These are phyloP conservation scores for Celoporthe dispersa DNA, from an alignment of 2,329 filamentous ascomycete species.

Conservation along the genomic window DNA sequence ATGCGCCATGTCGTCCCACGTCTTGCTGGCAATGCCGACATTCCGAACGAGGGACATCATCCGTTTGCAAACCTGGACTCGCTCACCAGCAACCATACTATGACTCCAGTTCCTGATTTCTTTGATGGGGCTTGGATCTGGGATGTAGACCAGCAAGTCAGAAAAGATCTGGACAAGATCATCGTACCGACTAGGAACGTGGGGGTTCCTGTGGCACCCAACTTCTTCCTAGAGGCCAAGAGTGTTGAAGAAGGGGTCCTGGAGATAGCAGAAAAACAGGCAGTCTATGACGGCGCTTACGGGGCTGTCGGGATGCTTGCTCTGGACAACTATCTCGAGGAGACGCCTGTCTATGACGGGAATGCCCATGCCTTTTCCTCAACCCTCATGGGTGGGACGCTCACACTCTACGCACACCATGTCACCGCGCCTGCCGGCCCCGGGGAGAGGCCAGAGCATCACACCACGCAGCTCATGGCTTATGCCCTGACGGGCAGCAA, in stretches of 20 bases:
- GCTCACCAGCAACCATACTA: neutral
- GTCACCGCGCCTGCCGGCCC: neutral
- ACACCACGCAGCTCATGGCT: neutral
- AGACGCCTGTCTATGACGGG: neutral
- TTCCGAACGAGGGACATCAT: neutral
- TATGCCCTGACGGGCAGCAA: neutral
- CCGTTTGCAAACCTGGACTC: neutral
- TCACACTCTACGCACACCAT: neutral
- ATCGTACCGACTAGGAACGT: neutral
- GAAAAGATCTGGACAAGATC: neutral
- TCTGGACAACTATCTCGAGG: neutral
- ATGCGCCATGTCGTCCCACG: neutral
- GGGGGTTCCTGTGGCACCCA: neutral
- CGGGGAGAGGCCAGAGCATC: neutral
- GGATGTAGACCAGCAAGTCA: neutral
- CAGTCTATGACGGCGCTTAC: neutral
- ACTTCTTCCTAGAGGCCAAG: neutral
- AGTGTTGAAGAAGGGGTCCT: neutral
- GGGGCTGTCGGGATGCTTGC: neutral
- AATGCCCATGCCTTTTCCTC: neutral
- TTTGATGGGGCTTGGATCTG: neutral
- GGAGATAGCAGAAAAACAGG: neutral
- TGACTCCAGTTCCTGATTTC: neutral
- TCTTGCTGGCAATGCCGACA: neutral
- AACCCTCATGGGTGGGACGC: neutral